Evolutionary conservation across 2,329 filamentous ascomycete genomes (phyloP).

Genomic region (Penicillium crustosum): DNA sequence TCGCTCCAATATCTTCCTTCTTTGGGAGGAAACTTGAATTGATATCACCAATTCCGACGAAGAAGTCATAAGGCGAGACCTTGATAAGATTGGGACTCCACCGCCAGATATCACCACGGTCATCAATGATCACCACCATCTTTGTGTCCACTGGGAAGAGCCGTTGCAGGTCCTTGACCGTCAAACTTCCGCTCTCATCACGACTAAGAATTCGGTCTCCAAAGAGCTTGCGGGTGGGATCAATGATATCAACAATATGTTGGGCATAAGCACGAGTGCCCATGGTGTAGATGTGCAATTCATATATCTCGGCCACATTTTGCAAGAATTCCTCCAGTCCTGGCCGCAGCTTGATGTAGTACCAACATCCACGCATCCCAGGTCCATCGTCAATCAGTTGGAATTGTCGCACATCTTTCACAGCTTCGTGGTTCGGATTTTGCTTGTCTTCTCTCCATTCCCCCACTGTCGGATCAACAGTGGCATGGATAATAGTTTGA

Average conservation of each 20-base stretch:
- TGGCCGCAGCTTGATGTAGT: conserved; percentile 97
- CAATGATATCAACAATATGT: conserved; percentile 87
- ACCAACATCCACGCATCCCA: conserved; percentile 76
- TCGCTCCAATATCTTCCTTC: conserved; percentile 55
- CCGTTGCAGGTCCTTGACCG: conserved; percentile 82
- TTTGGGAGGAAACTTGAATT: conserved; percentile 96
- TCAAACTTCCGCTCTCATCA: conserved; percentile 93
- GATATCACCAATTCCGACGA: conserved; percentile 96
- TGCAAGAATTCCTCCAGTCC: conserved; percentile 79
- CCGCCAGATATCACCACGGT: conserved; percentile 93
- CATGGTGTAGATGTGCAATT: conserved; percentile 99
- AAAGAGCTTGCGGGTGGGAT: conserved; percentile 85
- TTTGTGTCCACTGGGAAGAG: conserved; percentile 95
- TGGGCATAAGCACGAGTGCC: conserved; percentile 94
- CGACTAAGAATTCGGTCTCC: conserved; percentile 93
- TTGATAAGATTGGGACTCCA: conserved; percentile 93
- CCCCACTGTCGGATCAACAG: conserved; percentile 90
- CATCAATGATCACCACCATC: conserved; percentile 99
- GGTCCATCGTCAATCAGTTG: conserved; percentile 84
- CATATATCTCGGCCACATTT: conserved; percentile 75
- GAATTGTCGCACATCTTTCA: conserved; percentile 85
- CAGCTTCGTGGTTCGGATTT: conserved; percentile 87
- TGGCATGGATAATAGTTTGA: conserved; percentile 97
- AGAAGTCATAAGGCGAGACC: conserved; percentile 94
- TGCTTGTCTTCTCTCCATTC: conserved; percentile 89